Base-by-base conservation (phyloP, 805 yeast species). In the Candida boleticola region DNA sequence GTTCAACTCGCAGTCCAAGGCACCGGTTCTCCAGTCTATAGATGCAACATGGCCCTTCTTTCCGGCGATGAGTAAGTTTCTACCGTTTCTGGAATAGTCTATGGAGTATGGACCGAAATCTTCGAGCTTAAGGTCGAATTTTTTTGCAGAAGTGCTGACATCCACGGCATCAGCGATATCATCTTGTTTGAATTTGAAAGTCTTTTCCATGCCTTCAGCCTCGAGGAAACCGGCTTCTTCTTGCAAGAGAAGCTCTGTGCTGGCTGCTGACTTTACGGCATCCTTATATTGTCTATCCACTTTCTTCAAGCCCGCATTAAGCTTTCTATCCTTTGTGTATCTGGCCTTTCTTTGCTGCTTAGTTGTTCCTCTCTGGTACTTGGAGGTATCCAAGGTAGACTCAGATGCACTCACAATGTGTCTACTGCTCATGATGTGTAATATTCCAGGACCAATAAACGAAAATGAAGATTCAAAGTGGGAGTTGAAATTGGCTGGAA, bases 181-280 rank as follows among this genome's bases (percentile, higher is more conserved):
- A 11, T 76, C 76, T 60, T 93, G 99, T 26, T 73, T 78, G 51
- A 87, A 87, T 63, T 85, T 87, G 68, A 71, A 88, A 0, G 99
- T 93, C 61, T 80, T 83, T 65, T 93, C 99, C 90, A 92, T 82
- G n/a, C 83, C 83, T 55, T 93, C 99, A 4, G 97, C 89, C 62
- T 93, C 99, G 47, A 93, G 62, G 54, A 73, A 85, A 36, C 99
- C 99, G 3, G 74, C 77, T 22, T 85, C 83, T 66, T 93, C 98
- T 46, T 85, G 87, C 26, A 89, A 68, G 48, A 93, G 73, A 54
- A 89, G 75, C 53, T 93, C 97, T 0, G 97, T 85, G 3, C 84
- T 82, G 9, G 90, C 89, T 1, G 96, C 97, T 7, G 89, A 76
- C 49, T 75, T 71, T n/a, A 86, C 78, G 1, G 96, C 95, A 45